Percentiles rank a stretch among this genome's conserved stretches.
phyloP scores from a whole-genome alignment of 768 basidiomycete species.

The Boletus fagicola region DNA sequence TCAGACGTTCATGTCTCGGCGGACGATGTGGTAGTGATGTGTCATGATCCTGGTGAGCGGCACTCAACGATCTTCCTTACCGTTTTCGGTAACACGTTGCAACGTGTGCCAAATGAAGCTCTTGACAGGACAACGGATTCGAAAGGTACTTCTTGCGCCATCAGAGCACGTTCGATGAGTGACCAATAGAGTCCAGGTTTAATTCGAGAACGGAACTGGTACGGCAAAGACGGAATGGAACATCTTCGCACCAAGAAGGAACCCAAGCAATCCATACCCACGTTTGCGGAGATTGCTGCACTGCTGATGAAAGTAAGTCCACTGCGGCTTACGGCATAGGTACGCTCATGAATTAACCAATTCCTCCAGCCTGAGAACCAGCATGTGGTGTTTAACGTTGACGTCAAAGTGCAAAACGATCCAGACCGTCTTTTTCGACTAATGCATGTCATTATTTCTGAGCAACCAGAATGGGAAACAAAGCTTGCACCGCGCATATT shows the following conservation, averaged over 20 bases:
- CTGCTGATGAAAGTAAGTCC: conserved; percentile 70
- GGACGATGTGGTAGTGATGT: conserved; percentile 90
- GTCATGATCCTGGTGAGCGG: conserved; percentile 84
- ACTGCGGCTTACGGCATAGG: conserved; percentile 7
- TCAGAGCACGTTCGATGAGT: conserved; percentile 29
- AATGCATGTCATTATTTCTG: conserved; percentile 66
- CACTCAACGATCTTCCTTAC: conserved; percentile 18
- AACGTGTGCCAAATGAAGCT: conserved; percentile 39
- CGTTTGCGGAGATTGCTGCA: conserved; percentile 79
- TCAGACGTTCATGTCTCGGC: conserved; percentile 93
- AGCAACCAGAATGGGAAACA: conserved; percentile 70
- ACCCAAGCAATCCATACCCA: conserved; percentile 86
- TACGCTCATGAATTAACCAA: conserved; percentile 4
- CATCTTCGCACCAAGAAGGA: conserved; percentile 75
- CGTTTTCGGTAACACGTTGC: conserved; percentile 21
- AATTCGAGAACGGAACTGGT: conserved; percentile 71
- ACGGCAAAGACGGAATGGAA: conserved; percentile 69
- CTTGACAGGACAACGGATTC: conserved; percentile 83
- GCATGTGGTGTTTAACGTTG: conserved; percentile 80
- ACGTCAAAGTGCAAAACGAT: conserved; percentile 92
- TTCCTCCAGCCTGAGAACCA: conserved; percentile 61
- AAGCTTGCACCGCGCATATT: conserved; percentile 76
- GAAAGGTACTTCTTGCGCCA: conserved; percentile 41
- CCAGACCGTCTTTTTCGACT: conserved; percentile 80
- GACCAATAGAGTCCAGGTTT: conserved; percentile 42